Evolutionary conservation across 305 asterid genomes (phyloP).

Genomic region (Fraxinus angustifolia): DNA sequence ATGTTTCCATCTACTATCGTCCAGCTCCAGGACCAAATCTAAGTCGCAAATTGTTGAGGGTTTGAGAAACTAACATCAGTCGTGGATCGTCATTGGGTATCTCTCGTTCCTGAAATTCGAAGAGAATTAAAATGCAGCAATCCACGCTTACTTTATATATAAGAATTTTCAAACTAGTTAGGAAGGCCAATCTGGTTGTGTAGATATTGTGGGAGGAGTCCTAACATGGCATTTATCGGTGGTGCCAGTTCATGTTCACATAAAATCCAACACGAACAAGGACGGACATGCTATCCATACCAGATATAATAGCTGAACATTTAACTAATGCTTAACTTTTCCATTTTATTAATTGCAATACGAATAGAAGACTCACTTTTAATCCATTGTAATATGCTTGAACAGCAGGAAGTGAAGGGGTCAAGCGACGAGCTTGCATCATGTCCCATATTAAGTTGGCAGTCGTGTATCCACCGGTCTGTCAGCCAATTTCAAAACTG

Average conservation of each 20-base stretch:
- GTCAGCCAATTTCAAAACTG: slow-evolving; percentile 22
- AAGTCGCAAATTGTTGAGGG: slow-evolving; percentile 36
- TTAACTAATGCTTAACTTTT: neutral
- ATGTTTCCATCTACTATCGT: slow-evolving; percentile 26
- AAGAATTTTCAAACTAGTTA: neutral
- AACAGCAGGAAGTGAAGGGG: slow-evolving; percentile 53
- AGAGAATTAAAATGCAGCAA: neutral
- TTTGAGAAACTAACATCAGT: slow-evolving; percentile 42
- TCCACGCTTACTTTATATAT: neutral
- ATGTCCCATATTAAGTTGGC: slow-evolving; percentile 92
- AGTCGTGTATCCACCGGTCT: slow-evolving; percentile 75
- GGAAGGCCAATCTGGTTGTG: neutral
- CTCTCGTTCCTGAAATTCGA: slow-evolving; percentile 61
- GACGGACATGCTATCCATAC: neutral
- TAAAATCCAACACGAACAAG: neutral
- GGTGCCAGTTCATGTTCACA: neutral
- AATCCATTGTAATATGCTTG: slow-evolving; percentile 73
- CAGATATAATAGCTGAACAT: neutral
- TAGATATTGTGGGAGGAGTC: neutral
- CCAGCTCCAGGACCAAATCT: slow-evolving; percentile 44
- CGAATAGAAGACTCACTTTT: slow-evolving; percentile 49
- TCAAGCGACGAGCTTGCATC: slow-evolving; percentile 62
- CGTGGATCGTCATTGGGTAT: slow-evolving; percentile 85
- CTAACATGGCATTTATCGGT: neutral
- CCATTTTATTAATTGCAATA: neutral